Conservation (phyloP, 805 yeast species). For the Torulaspora microellipsoides region DNA sequence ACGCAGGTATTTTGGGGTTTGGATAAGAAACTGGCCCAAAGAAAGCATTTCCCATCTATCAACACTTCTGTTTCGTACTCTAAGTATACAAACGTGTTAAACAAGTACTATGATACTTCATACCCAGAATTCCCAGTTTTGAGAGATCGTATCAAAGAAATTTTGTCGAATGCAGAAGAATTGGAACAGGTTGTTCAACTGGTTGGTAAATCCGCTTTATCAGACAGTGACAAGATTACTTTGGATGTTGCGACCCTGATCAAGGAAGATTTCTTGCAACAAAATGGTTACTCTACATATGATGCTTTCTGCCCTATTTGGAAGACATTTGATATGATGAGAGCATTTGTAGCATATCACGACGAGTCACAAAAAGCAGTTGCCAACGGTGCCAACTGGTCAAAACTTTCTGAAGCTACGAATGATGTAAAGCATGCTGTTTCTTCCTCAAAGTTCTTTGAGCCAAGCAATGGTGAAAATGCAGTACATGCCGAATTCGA, state of each 20-base stretch:
- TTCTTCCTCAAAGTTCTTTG: slow-evolving; percentile 91
- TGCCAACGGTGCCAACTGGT: slow-evolving; percentile 91
- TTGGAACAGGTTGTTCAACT: slow-evolving; percentile 98
- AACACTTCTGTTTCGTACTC: slow-evolving; percentile 96
- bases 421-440: slow-evolving; percentile 89
- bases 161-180: slow-evolving; percentile 94
- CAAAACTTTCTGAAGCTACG: slow-evolving; percentile 84
- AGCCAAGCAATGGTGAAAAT: slow-evolving; percentile 86
- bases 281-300: slow-evolving; percentile 96
- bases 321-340: slow-evolving; percentile 99
- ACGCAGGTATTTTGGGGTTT: slow-evolving; percentile 99
- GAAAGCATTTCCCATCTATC: slow-evolving; percentile 99
- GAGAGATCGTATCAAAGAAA: slow-evolving; percentile 91
- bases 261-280: slow-evolving; percentile 98
- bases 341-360: slow-evolving; percentile 81
- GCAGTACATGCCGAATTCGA: slow-evolving; percentile 74
- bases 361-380: slow-evolving; percentile 98
- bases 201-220: slow-evolving; percentile 96
- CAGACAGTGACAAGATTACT: slow-evolving; percentile 95
- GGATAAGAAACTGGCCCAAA: slow-evolving; percentile 97
- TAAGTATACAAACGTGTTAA: slow-evolving; percentile 84
- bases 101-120: slow-evolving; percentile 76
- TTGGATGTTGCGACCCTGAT: slow-evolving; percentile 86
- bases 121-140: slow-evolving; percentile 88
- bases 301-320: slow-evolving; percentile 99